These are phyloP conservation scores for Apophysomyces elegans DNA, from an alignment of 371 early-diverging fungal species.

Conservation along the genomic window DNA sequence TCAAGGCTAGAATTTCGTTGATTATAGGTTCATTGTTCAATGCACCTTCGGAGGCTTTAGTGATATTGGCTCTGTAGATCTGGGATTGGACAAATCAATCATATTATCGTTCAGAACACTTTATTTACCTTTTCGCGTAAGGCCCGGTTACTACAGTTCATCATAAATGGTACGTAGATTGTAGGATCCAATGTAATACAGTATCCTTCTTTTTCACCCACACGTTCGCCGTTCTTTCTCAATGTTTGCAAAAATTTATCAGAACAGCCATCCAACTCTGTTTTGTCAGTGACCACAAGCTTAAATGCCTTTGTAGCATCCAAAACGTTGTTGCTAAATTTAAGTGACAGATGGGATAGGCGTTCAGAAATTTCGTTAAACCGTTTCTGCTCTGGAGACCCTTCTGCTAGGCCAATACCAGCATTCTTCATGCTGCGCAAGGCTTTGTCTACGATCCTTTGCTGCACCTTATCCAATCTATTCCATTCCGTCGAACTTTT, in stretches of 20 bases:
- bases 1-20: conserved; percentile 59
- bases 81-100: conserved; percentile 9
- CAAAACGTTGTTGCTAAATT: conserved; percentile 63
- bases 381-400: conserved; percentile 53
- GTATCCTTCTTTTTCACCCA: conserved; percentile 57
- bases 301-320: conserved; percentile 69
- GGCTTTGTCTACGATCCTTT: conserved; percentile 61
- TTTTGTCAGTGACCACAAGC: conserved; percentile 46
- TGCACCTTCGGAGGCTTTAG: conserved; percentile 57
- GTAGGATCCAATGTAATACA: conserved; percentile 67
- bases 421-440: conserved; percentile 63
- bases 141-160: conserved; percentile 62
- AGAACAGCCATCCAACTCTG: conserved; percentile 59
- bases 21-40: conserved; percentile 66
- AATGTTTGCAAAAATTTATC: conserved; percentile 52
- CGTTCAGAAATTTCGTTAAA: conserved; percentile 65
- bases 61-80: conserved; percentile 62
- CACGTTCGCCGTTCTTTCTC: conserved; percentile 52
- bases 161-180: conserved; percentile 66
- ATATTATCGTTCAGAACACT: not conserved
- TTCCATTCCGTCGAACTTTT: conserved; percentile 46
- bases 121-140: conserved; percentile 57
- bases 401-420: conserved; percentile 63
- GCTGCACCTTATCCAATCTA: conserved; percentile 53
- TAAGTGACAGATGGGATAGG: conserved; percentile 57